These are phyloP conservation scores for Colletotrichum endophyticum DNA, from an alignment of 2,329 filamentous ascomycete species.

Conservation along the genomic window DNA sequence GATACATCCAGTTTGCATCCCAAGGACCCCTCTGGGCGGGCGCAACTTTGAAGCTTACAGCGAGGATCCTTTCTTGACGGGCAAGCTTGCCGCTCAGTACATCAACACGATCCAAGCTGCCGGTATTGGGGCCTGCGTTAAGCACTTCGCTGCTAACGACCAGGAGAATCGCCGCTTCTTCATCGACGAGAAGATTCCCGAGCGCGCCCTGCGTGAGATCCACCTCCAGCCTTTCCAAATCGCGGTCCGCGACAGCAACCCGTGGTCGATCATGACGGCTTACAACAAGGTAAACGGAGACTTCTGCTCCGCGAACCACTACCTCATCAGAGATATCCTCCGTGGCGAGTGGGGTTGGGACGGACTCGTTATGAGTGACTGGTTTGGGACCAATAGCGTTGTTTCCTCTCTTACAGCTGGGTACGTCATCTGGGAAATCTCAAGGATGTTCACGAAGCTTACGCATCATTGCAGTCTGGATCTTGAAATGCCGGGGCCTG, in stretches of 20 bases:
- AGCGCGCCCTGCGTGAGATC: background rate
- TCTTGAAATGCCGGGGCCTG: background rate
- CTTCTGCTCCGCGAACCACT: constrained; percentile 44
- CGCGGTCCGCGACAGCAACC: constrained; percentile 44
- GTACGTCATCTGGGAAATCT: background rate
- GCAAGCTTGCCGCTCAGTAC: constrained; percentile 66
- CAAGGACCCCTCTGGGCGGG: constrained; percentile 64
- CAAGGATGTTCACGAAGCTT: background rate
- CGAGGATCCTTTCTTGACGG: constrained; percentile 75
- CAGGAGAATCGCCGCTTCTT: background rate
- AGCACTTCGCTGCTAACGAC: background rate
- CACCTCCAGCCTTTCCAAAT: constrained; percentile 45
- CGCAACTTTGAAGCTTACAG: constrained; percentile 87
- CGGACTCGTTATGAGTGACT: constrained; percentile 52
- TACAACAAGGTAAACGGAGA: constrained; percentile 52
- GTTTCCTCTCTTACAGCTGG: background rate
- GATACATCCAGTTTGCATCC: background rate
- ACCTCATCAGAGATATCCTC: constrained; percentile 42
- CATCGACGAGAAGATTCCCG: background rate
- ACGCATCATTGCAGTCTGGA: background rate
- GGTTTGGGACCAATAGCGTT: constrained; percentile 40
- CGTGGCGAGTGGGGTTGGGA: constrained; percentile 50
- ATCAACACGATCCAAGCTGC: constrained; percentile 17
- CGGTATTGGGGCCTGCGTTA: background rate
- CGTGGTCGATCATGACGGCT: constrained; percentile 50